Base-by-base conservation (phyloP, 148 eudicot genomes). In the Cornus kousa region DNA sequence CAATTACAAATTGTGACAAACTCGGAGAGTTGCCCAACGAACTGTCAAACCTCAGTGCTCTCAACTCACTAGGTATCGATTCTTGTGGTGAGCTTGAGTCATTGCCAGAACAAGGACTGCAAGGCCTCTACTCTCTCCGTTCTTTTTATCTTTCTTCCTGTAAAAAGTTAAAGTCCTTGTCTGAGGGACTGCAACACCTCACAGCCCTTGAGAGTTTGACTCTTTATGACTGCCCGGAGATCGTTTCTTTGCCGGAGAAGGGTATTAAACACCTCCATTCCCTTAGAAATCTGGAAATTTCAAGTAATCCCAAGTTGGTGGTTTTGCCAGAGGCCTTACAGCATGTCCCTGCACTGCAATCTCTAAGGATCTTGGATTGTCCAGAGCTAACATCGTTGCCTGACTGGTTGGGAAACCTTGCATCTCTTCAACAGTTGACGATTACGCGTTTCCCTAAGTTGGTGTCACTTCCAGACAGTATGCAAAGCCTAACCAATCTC, bases 301-400 rank as follows among this genome's bases (percentile, higher is more conserved):
- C 10, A 0, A 0, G 0, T 1, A 7, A 8, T 11, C 7, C 40
- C 22, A 67, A 4, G 7, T 7, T 31, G 17, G 31, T 67, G 9
- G 71, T n/a, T 57, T 35, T 75, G 19, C 69, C 77, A 0, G 48
- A 60, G 65, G 70, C 24, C 33, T 74, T 74, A 60, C 77, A 33
- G 22, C 68, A 74, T 40, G 9, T 74, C n/a, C 33, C 66, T 7
- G 57, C 65, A 9, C 66, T 74, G 2, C 12, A 32, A 32, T n/a
- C 9, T 48, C 53, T 48, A 8, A 1, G 7, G 1, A 48, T 48
- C 9, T 1, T 0, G 2, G 11, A 0, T 0, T 3, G 7, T 1
- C 1, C 0, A 35, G 37, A 35, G 37, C 37, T 35, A 35, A 35
- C 37, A 35, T 35, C 37, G 37, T 35, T 35, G 37, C 37, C 37